Evolutionary conservation across 441 rosid species (phyloP).

Genomic region (Adansonia rubrostipa): DNA sequence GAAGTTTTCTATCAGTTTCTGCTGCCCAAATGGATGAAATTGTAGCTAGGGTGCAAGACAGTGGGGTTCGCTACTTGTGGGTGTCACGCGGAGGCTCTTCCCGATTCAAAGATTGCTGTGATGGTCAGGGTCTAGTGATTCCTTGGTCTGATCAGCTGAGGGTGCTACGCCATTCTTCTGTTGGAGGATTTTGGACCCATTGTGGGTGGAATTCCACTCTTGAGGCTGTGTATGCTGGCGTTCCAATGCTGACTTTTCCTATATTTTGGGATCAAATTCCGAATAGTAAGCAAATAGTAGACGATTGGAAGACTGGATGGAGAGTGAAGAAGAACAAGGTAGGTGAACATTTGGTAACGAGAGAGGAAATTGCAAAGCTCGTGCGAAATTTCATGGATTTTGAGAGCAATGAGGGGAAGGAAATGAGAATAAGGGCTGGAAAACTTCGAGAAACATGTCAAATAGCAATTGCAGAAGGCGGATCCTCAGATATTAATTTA

Average conservation of each 20-base stretch:
- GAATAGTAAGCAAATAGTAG: conserved; percentile 32
- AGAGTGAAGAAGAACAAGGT: conserved; percentile 19
- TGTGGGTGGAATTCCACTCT: conserved; percentile 46
- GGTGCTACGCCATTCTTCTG: conserved; percentile 43
- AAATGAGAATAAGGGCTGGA: conserved; percentile 36
- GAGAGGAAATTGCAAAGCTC: conserved; percentile 35
- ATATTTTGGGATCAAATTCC: conserved; percentile 30
- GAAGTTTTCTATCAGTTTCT: conserved; percentile 37
- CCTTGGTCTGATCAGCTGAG: conserved; percentile 45
- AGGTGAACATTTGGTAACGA: conserved; percentile 32
- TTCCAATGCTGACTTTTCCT: conserved; percentile 40
- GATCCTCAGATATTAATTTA: conserved; percentile 42
- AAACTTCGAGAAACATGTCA: conserved; percentile 32
- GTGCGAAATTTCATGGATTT: conserved; percentile 45
- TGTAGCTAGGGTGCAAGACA: conserved; percentile 27
- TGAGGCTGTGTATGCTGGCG: conserved; percentile 39
- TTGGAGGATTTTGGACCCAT: conserved; percentile 48
- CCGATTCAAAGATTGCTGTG: conserved; percentile 15
- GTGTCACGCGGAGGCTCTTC: conserved; percentile 31
- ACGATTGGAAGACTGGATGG: conserved; percentile 41
- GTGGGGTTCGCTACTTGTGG: conserved; percentile 41
- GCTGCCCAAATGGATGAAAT: conserved; percentile 39
- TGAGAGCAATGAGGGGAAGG: conserved; percentile 35
- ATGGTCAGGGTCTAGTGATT: conserved; percentile 29
- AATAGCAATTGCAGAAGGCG: conserved; percentile 30